A percentile compares a stretch with the other conserved stretches of the same genome.
Evolutionary conservation across 352 stramenopile species (phyloP).

Genomic region (Stramenopiles sp.): DNA sequence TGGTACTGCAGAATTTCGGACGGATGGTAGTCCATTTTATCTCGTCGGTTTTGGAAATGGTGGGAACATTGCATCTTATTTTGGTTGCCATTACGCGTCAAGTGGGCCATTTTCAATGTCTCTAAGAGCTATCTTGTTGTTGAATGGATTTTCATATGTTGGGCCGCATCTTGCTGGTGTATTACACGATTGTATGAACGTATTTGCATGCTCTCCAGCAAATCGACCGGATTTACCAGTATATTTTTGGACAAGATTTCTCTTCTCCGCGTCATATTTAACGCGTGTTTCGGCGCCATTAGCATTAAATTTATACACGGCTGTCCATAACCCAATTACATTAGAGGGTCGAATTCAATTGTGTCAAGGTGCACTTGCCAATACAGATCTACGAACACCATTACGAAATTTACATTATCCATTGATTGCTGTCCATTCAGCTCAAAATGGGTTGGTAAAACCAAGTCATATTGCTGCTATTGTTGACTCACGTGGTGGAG

Average conservation of each 20-base stretch:
- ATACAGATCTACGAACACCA: constrained; percentile 43
- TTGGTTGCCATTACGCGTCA: constrained; percentile 33
- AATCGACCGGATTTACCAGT: constrained; percentile 71
- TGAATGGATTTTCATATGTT: constrained; percentile 70
- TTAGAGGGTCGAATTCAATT: constrained; percentile 61
- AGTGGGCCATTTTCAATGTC: too few species aligned
- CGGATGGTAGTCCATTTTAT: too few species aligned
- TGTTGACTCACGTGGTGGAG: constrained; percentile 29
- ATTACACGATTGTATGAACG: constrained; percentile 78
- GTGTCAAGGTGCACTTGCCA: constrained; percentile 54
- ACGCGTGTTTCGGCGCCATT: constrained; percentile 65
- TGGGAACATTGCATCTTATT: constrained; percentile 55
- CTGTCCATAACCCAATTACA: constrained; percentile 77
- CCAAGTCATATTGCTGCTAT: constrained; percentile 52
- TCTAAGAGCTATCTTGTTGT: too few species aligned
- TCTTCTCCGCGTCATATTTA: constrained; percentile 74
- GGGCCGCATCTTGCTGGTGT: constrained; percentile 38
- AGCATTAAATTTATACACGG: constrained; percentile 81
- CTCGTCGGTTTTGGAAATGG: constrained; percentile 78
- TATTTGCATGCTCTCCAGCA: constrained; percentile 64
- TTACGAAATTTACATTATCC: constrained; percentile 41
- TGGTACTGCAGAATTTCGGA: constrained; percentile 18
- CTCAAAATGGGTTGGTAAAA: constrained; percentile 56
- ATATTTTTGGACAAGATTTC: constrained; percentile 79
- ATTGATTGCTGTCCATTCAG: constrained; percentile 59